Base-by-base conservation (phyloP, 1,139 yeast species). In the Nakaseomyces delphensis region DNA sequence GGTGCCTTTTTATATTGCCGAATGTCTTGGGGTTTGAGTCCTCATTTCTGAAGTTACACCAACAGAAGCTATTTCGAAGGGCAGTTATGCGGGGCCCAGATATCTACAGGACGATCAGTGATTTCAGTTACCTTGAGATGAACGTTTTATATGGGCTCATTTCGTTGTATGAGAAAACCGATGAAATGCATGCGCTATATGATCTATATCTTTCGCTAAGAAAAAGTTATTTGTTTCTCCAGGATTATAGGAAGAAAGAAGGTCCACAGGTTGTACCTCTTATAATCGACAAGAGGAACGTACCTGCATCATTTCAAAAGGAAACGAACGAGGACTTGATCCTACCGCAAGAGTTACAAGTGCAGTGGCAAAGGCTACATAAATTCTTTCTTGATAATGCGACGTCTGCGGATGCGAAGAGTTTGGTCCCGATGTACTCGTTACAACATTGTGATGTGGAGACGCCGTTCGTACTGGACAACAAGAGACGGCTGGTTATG, bases 381-480 rank as follows among this genome's bases (percentile, higher is more conserved):
- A 41, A 43, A 0, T 51, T 46, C 28, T 60, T 55, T 33, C 46
- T 45, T 15, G 19, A 23, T 7, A 30, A 38, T 4, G 46, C 45
- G 20, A 36, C 36, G 9, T 49, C 48, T 27, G 45, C 49, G 4
- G 45, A 42, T 7, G 21, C 35, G 18, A 54, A 54, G 33, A 44
- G 42, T 9, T 40, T 52, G n/a, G 42, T 37, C 3, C 52, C 52
- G 16, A 48, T 50, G 30, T 53, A 51, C 36, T 36, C 48, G 16
- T 44, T 58, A 9, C 63, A 60, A 29, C 56, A 54, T 40, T 52
- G 61, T 40, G 62, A 59, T 30, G 54, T 60, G 3, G 44, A 45
- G 19, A 48, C 62, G 3, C 55, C 51, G 1, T 57, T 45, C 40
- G 37, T 7, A 8, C 23, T 52, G 14, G 41, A 43, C 1, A 41